Evolutionary conservation across 1,284 basidiomycete genomes (phyloP), one percentile per base, ranked within the genome.

Genomic region (Trametes versicolor): DNA sequence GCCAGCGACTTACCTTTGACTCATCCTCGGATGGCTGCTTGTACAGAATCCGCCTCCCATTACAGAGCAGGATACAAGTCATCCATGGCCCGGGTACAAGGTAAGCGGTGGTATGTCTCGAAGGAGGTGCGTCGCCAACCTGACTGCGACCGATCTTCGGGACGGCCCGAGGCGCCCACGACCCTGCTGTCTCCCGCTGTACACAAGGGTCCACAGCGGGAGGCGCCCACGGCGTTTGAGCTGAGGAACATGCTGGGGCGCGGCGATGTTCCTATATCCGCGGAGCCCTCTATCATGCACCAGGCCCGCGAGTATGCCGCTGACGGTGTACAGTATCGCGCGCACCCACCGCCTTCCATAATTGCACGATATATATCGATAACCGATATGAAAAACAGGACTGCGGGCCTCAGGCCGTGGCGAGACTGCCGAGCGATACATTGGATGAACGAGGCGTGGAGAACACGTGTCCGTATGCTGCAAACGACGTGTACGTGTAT

Each of bases 391-490:
- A 43, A 43, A 13, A 19, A 43, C 41, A 43, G 19, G 15, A 17
- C 17, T 43, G 41, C 41, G n/a, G 8, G 17, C 19, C 41, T 43
- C 39, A 17, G 39, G 15, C 12, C 39, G n/a, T 13, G 7, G 34
- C 34, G 37, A 39, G 15, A 3, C 37, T 39, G 12, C 43, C 43
- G 8, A n/a, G 19, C 43, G 43, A 19, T 23, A 8, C 19, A 21
- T 45, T 8, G 43, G 21, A 45, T 21, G 43, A 45, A 45, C 43
- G 43, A 39, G 37, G 15, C 37, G 10, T 39, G 37, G 37, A 17
- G 37, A 32, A 32, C 50, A 21, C 32, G 50, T 34, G 50, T 52
- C 50, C 50, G 50, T 52, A 52, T 52, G 50, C 50, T 52, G 34
- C 50, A 52, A 10, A 52, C 19, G 25, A 29, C 49, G 34, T 21